Evolutionary conservation across 306 rosid genomes (phyloP).

Genomic region (Prosopis cineraria): DNA sequence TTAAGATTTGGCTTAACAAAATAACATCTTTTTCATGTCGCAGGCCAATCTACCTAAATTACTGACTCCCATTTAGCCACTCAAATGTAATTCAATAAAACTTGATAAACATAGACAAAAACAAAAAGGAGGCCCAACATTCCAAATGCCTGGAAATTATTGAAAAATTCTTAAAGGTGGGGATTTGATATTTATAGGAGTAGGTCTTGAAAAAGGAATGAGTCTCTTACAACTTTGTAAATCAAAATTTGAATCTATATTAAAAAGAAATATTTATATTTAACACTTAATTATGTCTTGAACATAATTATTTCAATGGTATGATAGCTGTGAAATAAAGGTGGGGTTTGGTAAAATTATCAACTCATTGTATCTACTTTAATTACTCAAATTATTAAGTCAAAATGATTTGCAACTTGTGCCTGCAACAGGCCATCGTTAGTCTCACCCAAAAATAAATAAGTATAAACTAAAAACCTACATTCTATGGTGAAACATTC

Average conservation of each 20-base stretch:
- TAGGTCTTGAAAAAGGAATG: too few species aligned
- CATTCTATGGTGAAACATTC: neutral
- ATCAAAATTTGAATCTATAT: too few species aligned
- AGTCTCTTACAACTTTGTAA: too few species aligned
- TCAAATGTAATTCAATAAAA: too few species aligned
- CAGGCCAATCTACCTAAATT: too few species aligned
- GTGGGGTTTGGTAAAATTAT: neutral
- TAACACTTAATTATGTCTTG: too few species aligned
- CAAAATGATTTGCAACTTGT: neutral
- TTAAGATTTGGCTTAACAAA: too few species aligned
- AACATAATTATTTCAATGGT: too few species aligned
- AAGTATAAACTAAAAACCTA: neutral
- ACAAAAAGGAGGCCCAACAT: neutral
- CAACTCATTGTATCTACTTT: neutral
- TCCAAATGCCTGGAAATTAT: neutral
- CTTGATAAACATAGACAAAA: neutral
- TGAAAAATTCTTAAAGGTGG: neutral
- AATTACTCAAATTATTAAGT: constrained; percentile 1
- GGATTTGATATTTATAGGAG: neutral
- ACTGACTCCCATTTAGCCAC: too few species aligned
- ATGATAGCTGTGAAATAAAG: too few species aligned
- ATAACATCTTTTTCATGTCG: too few species aligned
- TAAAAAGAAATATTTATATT: too few species aligned
- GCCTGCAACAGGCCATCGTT: neutral
- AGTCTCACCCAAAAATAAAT: neutral